Evolutionary conservation across 2,329 filamentous ascomycete species (phyloP), one percentile per base, ranked within the genome.

Genomic region (Aureobasidium namibiae): DNA sequence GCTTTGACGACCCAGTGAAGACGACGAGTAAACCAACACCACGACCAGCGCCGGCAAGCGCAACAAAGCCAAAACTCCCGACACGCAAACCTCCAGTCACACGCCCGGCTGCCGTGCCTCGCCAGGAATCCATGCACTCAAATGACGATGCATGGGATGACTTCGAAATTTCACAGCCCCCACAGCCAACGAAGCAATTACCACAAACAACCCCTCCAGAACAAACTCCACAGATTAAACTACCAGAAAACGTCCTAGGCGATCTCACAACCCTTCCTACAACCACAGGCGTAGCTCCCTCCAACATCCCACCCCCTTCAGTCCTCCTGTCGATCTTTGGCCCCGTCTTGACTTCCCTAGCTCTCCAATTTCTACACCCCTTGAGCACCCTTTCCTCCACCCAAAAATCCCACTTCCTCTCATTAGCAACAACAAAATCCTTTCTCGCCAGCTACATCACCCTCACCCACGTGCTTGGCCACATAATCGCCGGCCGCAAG

Each of bases 231-330:
- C n/a, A 38, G 14, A 57, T 60, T 14, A 34, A 18, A 29, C 39
- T 63, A 13, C 61, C 60, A 1, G 44, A 41, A 13, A 44, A 60
- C 16, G 38, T 56, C 26, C 29, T 56, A 21, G 46, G 38, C 18
- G 39, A 54, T 31, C 42, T 59, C 5, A 61, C 44, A 33, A 7
- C 23, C 31, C 46, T 59, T 6, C 50, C 62, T 36, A 66, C 33
- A 56, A 64, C 50, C 65, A 69, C 72, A 4, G 54, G 54, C 59
- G 61, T 73, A 24, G 88, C 90, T 6, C 91, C 91, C 5, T 90
- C 85, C 18, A 96, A 96, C 68, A 85, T 96, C 8, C 92, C 92
- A 10, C 92, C 92, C 4, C 92, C 92, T 1, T 89, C 89, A 0
- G 80, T 95, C 21, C 78, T 97, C 14, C 79, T 97, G 23, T 85